Conservation (phyloP, 805 yeast genomes). For the Starmera pachycereana region DNA sequence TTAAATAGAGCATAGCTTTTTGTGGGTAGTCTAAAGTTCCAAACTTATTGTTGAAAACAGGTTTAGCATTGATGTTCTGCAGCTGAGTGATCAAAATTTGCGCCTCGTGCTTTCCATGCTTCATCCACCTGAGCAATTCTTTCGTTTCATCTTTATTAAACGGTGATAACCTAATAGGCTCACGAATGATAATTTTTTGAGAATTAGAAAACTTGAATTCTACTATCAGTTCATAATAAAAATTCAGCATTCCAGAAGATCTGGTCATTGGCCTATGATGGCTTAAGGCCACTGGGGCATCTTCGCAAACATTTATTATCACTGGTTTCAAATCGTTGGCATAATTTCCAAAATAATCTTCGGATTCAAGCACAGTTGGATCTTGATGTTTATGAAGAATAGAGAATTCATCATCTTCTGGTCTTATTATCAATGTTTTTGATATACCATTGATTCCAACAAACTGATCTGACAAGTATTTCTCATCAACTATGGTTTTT, state of each 20-base stretch:
- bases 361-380: constrained; percentile 19
- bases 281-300: constrained; percentile 21
- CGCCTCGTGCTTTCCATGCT: constrained; percentile 29
- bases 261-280: constrained; percentile 41
- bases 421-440: constrained; percentile 19
- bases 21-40: constrained; percentile 26
- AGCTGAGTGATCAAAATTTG: constrained; percentile 29
- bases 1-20: constrained; percentile 9
- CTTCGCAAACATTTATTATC: constrained; percentile 11
- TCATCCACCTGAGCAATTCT: constrained; percentile 41
- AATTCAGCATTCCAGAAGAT: constrained; percentile 38
- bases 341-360: constrained; percentile 5
- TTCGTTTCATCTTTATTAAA: constrained; percentile 38
- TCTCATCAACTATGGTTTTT: constrained; percentile 28
- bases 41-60: constrained; percentile 20
- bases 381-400: constrained; percentile 21
- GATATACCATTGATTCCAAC: constrained; percentile 9
- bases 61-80: constrained; percentile 21
- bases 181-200: constrained; percentile 36
- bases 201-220: constrained; percentile 39
- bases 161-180: constrained; percentile 47
- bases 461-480: background rate
- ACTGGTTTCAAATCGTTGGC: constrained; percentile 22
- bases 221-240: constrained; percentile 39
- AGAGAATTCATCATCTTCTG: constrained; percentile 20